Evolutionary conservation across 352 stramenopile genomes (phyloP).

Genomic region (Pythium pyrilobum): DNA sequence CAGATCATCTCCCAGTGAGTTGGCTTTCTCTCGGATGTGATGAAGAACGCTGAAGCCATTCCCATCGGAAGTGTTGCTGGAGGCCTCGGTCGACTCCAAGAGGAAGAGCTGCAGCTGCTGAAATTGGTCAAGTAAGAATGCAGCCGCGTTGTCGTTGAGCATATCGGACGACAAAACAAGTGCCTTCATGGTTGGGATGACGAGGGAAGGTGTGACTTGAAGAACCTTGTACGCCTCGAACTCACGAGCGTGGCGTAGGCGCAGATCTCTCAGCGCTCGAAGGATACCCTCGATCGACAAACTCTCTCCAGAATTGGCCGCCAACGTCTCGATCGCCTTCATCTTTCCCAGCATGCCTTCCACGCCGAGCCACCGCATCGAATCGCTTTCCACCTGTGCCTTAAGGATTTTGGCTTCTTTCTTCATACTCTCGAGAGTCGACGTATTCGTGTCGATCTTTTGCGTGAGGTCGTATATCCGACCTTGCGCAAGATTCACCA

Average conservation of each 20-base stretch:
- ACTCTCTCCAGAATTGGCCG: slow-evolving; percentile 10
- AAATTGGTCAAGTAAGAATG: slow-evolving; percentile 39
- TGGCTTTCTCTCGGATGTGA: slow-evolving; percentile 60
- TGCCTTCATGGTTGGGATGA: slow-evolving; percentile 49
- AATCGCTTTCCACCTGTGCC: slow-evolving; percentile 52
- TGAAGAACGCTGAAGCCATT: slow-evolving; percentile 36
- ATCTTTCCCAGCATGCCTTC: slow-evolving; percentile 45
- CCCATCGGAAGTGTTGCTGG: not conserved
- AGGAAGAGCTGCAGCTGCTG: slow-evolving; percentile 57
- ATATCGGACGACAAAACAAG: slow-evolving; percentile 39
- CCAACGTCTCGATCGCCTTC: slow-evolving; percentile 30
- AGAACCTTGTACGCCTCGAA: slow-evolving; percentile 75
- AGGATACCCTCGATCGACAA: slow-evolving; percentile 39
- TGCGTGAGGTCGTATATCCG: slow-evolving; percentile 73
- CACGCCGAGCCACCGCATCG: slow-evolving; percentile 41
- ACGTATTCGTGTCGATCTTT: slow-evolving; percentile 50
- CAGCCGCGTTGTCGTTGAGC: slow-evolving; percentile 22
- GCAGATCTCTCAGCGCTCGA: slow-evolving; percentile 33
- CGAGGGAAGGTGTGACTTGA: slow-evolving; percentile 64
- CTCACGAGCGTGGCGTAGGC: slow-evolving; percentile 43
- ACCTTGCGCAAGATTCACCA: slow-evolving; percentile 80
- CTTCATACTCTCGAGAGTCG: slow-evolving; percentile 45
- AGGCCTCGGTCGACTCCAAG: slow-evolving; percentile 29
- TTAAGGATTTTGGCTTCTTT: slow-evolving; percentile 66
- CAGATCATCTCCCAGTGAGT: slow-evolving; percentile 48